These are phyloP conservation scores for Petunia hybrid DNA, from an alignment of 305 asterid species.

Conservation along the genomic window DNA sequence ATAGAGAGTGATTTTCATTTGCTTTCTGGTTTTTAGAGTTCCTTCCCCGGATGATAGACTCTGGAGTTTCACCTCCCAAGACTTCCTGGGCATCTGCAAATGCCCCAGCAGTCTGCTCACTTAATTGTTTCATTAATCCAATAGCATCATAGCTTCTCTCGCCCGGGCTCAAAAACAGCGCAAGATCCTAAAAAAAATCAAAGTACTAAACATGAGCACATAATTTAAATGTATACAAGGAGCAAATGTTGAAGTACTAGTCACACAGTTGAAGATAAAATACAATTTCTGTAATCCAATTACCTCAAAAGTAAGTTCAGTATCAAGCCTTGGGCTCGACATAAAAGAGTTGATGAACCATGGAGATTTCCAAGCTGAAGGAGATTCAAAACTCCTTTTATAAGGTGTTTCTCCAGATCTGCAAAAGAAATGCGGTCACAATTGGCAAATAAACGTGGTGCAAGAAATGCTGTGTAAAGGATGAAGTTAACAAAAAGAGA, in stretches of 20 bases:
- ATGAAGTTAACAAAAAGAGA: constrained; percentile 16
- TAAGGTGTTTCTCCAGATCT: constrained; percentile 75
- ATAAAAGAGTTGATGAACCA: constrained; percentile 70
- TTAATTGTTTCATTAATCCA: constrained; percentile 92
- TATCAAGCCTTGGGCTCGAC: constrained; percentile 75
- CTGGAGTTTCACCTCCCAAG: constrained; percentile 91
- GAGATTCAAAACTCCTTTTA: constrained; percentile 76
- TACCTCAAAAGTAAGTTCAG: constrained; percentile 82
- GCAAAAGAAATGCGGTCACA: constrained; percentile 18
- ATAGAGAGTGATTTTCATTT: constrained; percentile 45
- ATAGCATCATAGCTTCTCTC: constrained; percentile 86
- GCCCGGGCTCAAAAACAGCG: constrained; percentile 80
- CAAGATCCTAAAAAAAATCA: constrained; percentile 69
- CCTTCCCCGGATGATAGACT: constrained; percentile 69
- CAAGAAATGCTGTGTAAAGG: constrained; percentile 27
- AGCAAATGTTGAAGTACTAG: constrained; percentile 10
- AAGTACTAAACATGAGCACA: constrained; percentile 3
- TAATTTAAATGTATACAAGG: background rate
- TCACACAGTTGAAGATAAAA: background rate
- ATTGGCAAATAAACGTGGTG: background rate
- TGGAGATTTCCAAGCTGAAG: constrained; percentile 92
- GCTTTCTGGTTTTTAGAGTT: constrained; percentile 45
- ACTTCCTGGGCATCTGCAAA: constrained; percentile 93
- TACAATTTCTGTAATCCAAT: constrained; percentile 11
- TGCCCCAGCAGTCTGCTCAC: constrained; percentile 90